A percentile compares a stretch with the other conserved stretches of the same genome.
Evolutionary conservation across 495 filamentous ascomycete genomes (phyloP).

Genomic region (Venustampulla echinocandica): DNA sequence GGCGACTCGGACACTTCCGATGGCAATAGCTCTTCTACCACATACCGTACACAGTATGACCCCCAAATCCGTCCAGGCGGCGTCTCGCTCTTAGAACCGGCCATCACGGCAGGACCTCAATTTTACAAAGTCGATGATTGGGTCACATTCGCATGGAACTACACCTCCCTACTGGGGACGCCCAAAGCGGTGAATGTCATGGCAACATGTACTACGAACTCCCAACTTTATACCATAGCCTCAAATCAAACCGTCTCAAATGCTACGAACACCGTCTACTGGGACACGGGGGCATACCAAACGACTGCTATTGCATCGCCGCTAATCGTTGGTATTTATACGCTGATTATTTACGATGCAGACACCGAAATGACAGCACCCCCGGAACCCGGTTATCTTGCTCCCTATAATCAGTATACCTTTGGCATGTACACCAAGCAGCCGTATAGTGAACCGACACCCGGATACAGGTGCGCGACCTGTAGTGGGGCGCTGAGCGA

Average conservation of each 20-base stretch:
- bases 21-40: conserved; percentile 16
- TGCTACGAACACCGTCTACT: conserved; percentile 51
- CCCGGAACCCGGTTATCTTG: conserved; percentile 64
- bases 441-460: conserved; percentile 48
- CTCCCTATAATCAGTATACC: conserved; percentile 47
- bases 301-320: conserved; percentile 40
- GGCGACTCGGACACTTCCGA: background rate
- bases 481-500: conserved; percentile 63
- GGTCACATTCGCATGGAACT: conserved; percentile 90
- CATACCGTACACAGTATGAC: conserved; percentile 47
- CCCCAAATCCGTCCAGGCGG: conserved; percentile 58
- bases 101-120: conserved; percentile 44
- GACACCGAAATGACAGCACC: conserved; percentile 50
- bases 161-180: conserved; percentile 72
- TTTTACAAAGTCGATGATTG: conserved; percentile 86
- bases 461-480: conserved; percentile 53
- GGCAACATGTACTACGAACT: conserved; percentile 64
- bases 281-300: conserved; percentile 74
- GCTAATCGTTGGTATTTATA: conserved; percentile 69
- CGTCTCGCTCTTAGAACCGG: conserved; percentile 75
- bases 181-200: conserved; percentile 76
- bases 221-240: conserved; percentile 56
- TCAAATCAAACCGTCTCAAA: conserved; percentile 48
- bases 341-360: conserved; percentile 74
- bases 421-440: conserved; percentile 81